Conservation (phyloP, 257 asterid genomes). For the Scutellaria baicalensis region DNA sequence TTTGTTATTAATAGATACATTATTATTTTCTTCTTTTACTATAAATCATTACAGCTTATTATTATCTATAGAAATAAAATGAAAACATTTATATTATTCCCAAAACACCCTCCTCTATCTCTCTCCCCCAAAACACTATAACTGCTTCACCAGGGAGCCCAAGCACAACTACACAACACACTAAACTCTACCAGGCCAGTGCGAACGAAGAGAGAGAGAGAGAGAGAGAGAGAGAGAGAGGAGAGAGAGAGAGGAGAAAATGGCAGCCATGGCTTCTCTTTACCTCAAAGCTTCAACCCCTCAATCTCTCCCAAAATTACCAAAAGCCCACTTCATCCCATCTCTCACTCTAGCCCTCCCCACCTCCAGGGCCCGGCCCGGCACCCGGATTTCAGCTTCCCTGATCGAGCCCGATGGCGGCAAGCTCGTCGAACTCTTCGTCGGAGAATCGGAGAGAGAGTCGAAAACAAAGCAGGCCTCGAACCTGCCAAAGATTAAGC, state of each 20-base stretch:
- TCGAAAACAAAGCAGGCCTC: constrained; percentile 36
- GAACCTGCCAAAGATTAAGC: constrained; percentile 53
- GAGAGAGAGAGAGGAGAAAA: constrained; percentile 15
- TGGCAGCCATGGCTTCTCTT: constrained; percentile 72
- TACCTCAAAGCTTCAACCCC: constrained; percentile 37
- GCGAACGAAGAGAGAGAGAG: neutral
- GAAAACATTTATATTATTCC: neutral
- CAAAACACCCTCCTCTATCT: neutral
- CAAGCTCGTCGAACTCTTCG: constrained; percentile 58
- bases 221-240: neutral
- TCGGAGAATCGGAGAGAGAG: constrained; percentile 41
- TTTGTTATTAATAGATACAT: too few species aligned
- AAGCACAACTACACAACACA: neutral
- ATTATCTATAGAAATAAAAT: too few species aligned
- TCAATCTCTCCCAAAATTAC: constrained; percentile 23
- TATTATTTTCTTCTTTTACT: too few species aligned
- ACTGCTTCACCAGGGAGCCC: neutral
- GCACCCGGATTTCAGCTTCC: constrained; percentile 39
- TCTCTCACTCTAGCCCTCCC: constrained; percentile 17
- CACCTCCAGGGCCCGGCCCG: constrained; percentile 23
- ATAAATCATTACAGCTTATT: too few species aligned
- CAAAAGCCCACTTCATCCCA: constrained; percentile 29
- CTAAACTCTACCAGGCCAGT: neutral
- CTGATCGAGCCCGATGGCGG: constrained; percentile 93
- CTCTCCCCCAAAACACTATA: constrained; percentile 18